phyloP scores from a whole-genome alignment of 371 early-diverging fungal genomes.

The Actinomucor elegans region DNA sequence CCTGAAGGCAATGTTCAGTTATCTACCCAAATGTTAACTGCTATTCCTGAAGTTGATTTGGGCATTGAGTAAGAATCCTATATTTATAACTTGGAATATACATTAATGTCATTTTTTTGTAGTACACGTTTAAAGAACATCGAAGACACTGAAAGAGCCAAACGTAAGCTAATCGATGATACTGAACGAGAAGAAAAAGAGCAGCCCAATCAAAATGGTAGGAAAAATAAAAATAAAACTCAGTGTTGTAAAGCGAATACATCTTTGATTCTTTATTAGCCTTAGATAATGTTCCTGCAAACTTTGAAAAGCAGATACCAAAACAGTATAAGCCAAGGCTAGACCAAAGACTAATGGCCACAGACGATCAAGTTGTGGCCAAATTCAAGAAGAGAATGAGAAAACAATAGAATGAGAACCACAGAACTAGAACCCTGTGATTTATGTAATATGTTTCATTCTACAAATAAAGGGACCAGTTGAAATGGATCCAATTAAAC shows the following conservation, averaged over 20 bases:
- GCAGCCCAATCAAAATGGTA: too few relatives aligned
- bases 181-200: conserved; percentile 17
- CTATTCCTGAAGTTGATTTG: conserved; percentile 92
- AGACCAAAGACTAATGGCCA: conserved; percentile 63
- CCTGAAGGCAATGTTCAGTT: conserved; percentile 86
- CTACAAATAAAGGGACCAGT: too few relatives aligned
- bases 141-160: conserved; percentile 84
- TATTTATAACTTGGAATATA: too few relatives aligned
- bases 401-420: too few relatives aligned
- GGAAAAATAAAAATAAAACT: too few relatives aligned
- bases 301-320: conserved; percentile 38
- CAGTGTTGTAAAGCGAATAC: too few relatives aligned
- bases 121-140: conserved; percentile 78
- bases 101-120: too few relatives aligned
- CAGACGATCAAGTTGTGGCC: conserved; percentile 79
- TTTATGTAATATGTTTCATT: too few relatives aligned
- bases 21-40: conserved; percentile 88
- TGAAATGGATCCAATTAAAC: too few relatives aligned
- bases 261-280: too few relatives aligned
- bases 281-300: conserved; percentile 28
- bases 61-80: conserved; percentile 75
- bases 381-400: conserved; percentile 80
- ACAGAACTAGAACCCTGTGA: too few relatives aligned
- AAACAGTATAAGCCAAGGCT: conserved; percentile 29
- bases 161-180: conserved; percentile 56